A percentile compares a stretch with the other conserved stretches of the same genome.
These are phyloP conservation scores for Sinapis alba DNA, from an alignment of 441 rosid genomes.

Conservation along the genomic window DNA sequence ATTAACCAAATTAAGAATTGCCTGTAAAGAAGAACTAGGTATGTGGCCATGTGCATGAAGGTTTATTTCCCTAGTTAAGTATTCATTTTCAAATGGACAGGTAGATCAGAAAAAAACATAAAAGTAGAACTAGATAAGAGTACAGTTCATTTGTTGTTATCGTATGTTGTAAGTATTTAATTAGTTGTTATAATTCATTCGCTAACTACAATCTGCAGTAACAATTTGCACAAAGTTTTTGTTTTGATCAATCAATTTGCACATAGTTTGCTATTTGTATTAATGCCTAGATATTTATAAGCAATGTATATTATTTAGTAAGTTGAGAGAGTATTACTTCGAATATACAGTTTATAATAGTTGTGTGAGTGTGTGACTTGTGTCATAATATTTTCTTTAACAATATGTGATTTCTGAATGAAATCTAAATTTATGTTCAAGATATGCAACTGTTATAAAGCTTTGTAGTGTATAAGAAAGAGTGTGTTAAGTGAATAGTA, in stretches of 20 bases:
- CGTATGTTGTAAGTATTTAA: background rate
- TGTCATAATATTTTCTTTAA: background rate
- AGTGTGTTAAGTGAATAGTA: background rate
- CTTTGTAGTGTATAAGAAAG: background rate
- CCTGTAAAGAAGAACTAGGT: constrained; percentile 26
- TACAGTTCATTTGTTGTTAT: background rate
- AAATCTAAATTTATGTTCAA: background rate
- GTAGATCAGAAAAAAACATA: background rate
- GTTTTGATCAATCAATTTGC: background rate
- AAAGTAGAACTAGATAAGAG: background rate
- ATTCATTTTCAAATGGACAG: constrained; percentile 7
- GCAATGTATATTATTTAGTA: background rate
- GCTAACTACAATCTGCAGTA: background rate
- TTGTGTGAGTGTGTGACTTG: background rate
- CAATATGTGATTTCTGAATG: background rate
- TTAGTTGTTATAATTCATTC: background rate
- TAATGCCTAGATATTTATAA: background rate
- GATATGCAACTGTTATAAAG: background rate
- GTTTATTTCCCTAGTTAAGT: constrained; percentile 21
- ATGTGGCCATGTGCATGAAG: constrained; percentile 52
- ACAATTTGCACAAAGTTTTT: background rate
- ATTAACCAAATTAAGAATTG: constrained; percentile 16
- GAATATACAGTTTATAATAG: background rate
- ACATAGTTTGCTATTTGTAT: background rate
- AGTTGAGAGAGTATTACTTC: background rate